Base-by-base conservation (phyloP, 2,329 filamentous ascomycete species). In the Alternaria gaisen region DNA sequence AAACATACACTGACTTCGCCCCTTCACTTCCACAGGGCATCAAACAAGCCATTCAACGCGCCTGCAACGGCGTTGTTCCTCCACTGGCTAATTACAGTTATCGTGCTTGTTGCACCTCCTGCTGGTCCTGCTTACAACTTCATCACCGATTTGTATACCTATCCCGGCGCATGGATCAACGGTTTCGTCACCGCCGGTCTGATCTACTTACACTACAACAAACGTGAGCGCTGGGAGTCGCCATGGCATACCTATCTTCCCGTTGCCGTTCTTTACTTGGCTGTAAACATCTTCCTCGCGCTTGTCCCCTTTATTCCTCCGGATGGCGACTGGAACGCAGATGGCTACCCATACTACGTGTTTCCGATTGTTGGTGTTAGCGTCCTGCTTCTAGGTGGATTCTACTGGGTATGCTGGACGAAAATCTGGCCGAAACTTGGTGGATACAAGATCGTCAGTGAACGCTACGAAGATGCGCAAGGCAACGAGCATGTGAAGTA, bases 91-190 rank as follows among this genome's bases (percentile, higher is more conserved):
- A 83, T 90, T 3, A 89, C 88, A 0, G 81, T 89, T 58, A 83
- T 91, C 44, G 83, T 91, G 12, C 83, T 92, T 32, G 75, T 91
- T 4, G 89, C 88, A 0, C 89, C 89, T 1, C 90, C 90, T 0
- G 85, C 88, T 0, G 89, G 89, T 0, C 84, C 88, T 16, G 88
- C 89, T 0, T 91, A 91, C 75, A 89, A 88, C 76, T 91, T 91
- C 69, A 84, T 89, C 41, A 82, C 87, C 51, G 85, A 87, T 63
- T 73, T 89, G 47, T 76, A 79, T 58, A 76, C 74, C 9, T 78
- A 79, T 60, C 76, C 76, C 1, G 75, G 75, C 6, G 70, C 75
- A 10, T 77, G 74, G 72, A 77, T 79, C 68, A 77, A 77, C 43
- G 72, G 66, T n/a, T 77, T 77, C 53, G 75, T 77, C 7, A 68